Evolutionary conservation across 139 green algal species (phyloP).

Genomic region (Bryopsis sp.): DNA sequence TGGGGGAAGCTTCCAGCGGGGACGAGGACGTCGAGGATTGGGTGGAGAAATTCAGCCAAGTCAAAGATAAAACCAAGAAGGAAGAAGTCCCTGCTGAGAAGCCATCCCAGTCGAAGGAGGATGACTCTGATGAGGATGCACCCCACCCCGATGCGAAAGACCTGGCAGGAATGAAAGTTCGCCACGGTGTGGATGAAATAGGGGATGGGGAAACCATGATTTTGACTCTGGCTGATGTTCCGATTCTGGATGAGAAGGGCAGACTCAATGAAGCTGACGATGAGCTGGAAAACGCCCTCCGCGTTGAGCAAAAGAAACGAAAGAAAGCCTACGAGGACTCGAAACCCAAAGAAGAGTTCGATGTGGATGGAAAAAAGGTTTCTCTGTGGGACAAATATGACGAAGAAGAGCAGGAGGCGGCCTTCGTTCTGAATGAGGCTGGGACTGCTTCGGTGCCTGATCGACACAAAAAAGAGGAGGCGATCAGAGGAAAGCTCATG

Average conservation of each 20-base stretch:
- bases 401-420: constrained; percentile 17
- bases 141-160: neutral
- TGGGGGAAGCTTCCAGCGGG: neutral
- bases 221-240: constrained; percentile 11
- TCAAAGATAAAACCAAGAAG: neutral
- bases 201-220: constrained; percentile 16
- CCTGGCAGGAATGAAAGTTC: constrained; percentile 8
- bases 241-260: constrained; percentile 11
- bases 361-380: constrained; percentile 4
- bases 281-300: constrained; percentile 13
- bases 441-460: too few relatives aligned
- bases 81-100: neutral
- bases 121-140: constrained; percentile 6
- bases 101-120: neutral
- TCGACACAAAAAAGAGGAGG: neutral
- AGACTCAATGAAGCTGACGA: constrained; percentile 2
- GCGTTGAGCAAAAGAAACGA: neutral
- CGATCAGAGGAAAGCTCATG: neutral
- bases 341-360: constrained; percentile 11
- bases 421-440: too few relatives aligned
- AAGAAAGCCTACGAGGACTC: constrained; percentile 6
- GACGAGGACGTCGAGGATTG: neutral
- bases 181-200: constrained; percentile 8
- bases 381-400: constrained; percentile 12
- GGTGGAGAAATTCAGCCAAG: neutral